Evolutionary conservation across 306 rosid genomes (phyloP), one percentile per base, ranked within the genome.

Genomic region (Quillaja saponaria): DNA sequence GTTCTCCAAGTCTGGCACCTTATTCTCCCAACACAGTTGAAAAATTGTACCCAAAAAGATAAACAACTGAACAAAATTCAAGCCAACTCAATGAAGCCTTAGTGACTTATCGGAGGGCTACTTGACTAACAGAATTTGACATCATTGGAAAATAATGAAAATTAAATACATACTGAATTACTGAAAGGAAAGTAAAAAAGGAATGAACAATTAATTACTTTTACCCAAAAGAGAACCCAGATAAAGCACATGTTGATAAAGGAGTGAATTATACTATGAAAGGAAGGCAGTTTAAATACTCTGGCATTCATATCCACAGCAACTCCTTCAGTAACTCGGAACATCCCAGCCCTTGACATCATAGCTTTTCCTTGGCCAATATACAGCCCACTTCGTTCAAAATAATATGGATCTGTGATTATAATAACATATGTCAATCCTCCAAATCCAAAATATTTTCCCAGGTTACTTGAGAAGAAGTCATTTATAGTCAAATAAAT

Each of bases 301-400:
- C 95, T 81, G 19, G 82, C 66, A 69, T 68, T 78, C 87, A 88
- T 84, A 56, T 92, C 90, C 81, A 92, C 92, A 20, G 95, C 90
- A 74, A 92, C 63, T 75, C 98, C 96, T 76, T 80, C 77, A 19
- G 74, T 38, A 65, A 61, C 85, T 35, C 96, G 84, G 47, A 92
- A 88, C 67, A 88, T 78, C 35, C 96, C 90, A 60, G 98, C 84
- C 87, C 98, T 88, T 52, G 95, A 86, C 87, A 88, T 42, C 87
- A 78, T 78, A 15, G 98, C 72, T 67, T 64, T 82, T 75, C 98
- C 98, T 76, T 74, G 81, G 75, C 98, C 96, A 52, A 92, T 86
- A 76, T 88, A 92, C 49, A 92, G 77, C 17, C 96, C 94, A 37
- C 58, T 81, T 45, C 95, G 74, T 74, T 86, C 90, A 66, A 19